Base-by-base conservation (phyloP, 768 basidiomycete genomes). In the Suillus sp. region DNA sequence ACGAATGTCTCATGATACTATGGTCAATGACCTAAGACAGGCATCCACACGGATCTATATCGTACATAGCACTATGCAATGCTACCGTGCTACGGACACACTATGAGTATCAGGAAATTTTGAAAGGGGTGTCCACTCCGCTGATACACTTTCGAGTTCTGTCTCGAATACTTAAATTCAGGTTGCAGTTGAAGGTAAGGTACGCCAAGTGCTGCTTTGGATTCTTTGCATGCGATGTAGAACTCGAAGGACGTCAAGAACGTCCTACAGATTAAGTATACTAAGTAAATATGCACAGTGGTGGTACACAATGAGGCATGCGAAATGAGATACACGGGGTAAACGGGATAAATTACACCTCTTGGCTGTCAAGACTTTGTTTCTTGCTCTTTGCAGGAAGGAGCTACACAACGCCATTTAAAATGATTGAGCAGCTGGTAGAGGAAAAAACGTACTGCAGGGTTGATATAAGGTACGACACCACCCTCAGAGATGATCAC, bases 401-500 rank as follows among this genome's bases (percentile, higher is more conserved):
- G 40, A 74, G 73, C 74, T 74, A 14, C 30, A 30, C 10, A 25
- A 18, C 8, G 1, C 2, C 37, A 32, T 32, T 62, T 4, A 13
- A 65, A 60, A 68, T 45, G 13, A n/a, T 40, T 1, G 3, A 40
- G 20, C 7, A 22, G 34, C 38, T 25, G 32, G 16, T 4, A 25
- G 11, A 40, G 30, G 3, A 20, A 35, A 2, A 4, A 25, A 63
- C 72, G 51, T 65, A 84, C 81, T 63, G 86, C 87, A 56, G 85
- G 80, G 70, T 86, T 83, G 74, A 96, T 96, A 73, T 85, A 85
- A 63, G 92, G 92, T 22, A 94, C 89, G 63, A 95, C 93, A 84
- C 95, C 95, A 78, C 95, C 95, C 76, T 96, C 93, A 38, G 93
- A 95, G 80, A 96, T 96, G 77, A 95, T 88, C 66, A 96, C 95